These are phyloP conservation scores for Malassezia slooffiae DNA, from an alignment of 1,284 basidiomycete genomes.

Conservation along the genomic window DNA sequence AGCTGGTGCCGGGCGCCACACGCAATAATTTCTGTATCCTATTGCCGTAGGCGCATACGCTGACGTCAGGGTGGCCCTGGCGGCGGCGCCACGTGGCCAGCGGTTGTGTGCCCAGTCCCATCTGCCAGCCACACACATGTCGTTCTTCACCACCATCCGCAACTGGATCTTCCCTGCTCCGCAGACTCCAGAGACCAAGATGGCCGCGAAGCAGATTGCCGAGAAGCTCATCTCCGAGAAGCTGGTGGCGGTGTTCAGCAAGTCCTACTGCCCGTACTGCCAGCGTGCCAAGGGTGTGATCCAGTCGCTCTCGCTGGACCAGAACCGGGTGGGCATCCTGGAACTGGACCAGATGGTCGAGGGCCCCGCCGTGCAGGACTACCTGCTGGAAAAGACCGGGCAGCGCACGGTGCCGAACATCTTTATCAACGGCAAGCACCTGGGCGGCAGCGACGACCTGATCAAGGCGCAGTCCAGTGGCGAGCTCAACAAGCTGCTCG, in stretches of 20 bases:
- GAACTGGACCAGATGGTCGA: conserved; percentile 47
- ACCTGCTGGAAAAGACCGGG: conserved; percentile 47
- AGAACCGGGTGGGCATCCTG: conserved; percentile 38
- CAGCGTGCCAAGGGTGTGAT: conserved; percentile 45
- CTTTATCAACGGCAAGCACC: conserved; percentile 47
- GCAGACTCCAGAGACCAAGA: conserved; percentile 6
- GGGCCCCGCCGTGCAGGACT: conserved; percentile 42
- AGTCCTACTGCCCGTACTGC: conserved; percentile 46
- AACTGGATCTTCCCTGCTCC: neutral
- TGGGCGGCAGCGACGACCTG: conserved; percentile 46
- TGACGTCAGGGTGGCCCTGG: neutral
- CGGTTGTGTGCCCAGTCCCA: neutral
- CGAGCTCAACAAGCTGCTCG: conserved; percentile 45
- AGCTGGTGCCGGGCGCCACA: conserved; percentile 39
- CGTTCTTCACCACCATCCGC: neutral
- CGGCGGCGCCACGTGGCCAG: neutral
- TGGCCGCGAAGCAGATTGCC: conserved; percentile 30
- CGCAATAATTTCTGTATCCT: conserved; percentile 48
- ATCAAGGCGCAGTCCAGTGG: conserved; percentile 31
- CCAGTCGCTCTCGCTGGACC: conserved; percentile 33
- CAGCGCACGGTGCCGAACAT: conserved; percentile 49
- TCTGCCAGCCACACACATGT: neutral
- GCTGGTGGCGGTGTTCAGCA: conserved; percentile 47
- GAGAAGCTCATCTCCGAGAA: conserved; percentile 41
- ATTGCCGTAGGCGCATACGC: conserved; percentile 7